A percentile compares a stretch with the other conserved stretches of the same genome.
Conservation (phyloP, 495 filamentous ascomycete genomes). For the Penicillium ochrochloron region DNA sequence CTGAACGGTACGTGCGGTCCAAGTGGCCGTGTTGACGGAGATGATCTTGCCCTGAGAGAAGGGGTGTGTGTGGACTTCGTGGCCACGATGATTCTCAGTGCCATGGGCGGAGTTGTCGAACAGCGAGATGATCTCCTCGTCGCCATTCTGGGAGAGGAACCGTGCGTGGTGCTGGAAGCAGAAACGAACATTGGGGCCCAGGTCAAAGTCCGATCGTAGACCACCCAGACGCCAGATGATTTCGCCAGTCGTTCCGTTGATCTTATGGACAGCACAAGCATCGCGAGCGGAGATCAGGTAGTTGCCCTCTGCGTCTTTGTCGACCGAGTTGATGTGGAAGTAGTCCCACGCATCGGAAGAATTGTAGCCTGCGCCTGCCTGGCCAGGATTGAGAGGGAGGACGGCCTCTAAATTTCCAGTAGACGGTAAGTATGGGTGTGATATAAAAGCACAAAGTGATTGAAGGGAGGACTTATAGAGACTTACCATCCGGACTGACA, state of each 20-base stretch:
- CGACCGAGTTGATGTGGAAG: slow-evolving; percentile 47
- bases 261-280: slow-evolving; percentile 57
- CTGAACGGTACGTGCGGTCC: slow-evolving; percentile 49
- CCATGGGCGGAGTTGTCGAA: slow-evolving; percentile 57
- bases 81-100: slow-evolving; percentile 46
- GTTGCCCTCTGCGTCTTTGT: slow-evolving; percentile 48
- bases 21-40: slow-evolving; percentile 52
- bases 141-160: slow-evolving; percentile 47
- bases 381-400: slow-evolving; percentile 55
- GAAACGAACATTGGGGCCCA: slow-evolving; percentile 52
- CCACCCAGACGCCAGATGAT: slow-evolving; percentile 63
- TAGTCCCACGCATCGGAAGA: slow-evolving; percentile 50
- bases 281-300: slow-evolving; percentile 62
- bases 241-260: slow-evolving; percentile 59
- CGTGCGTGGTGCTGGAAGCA: slow-evolving; percentile 65
- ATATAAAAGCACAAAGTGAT: not conserved
- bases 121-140: slow-evolving; percentile 53
- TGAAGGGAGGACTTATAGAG: not conserved
- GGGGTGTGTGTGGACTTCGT: slow-evolving; percentile 45
- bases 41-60: slow-evolving; percentile 62
- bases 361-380: slow-evolving; percentile 54
- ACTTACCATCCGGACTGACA: slow-evolving; percentile 48
- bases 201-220: slow-evolving; percentile 45
- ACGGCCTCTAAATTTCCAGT: slow-evolving; percentile 43
- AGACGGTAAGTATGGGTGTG: not conserved